Evolutionary conservation across 2,329 filamentous ascomycete species (phyloP).

Genomic region (Neofusicoccum ribis): DNA sequence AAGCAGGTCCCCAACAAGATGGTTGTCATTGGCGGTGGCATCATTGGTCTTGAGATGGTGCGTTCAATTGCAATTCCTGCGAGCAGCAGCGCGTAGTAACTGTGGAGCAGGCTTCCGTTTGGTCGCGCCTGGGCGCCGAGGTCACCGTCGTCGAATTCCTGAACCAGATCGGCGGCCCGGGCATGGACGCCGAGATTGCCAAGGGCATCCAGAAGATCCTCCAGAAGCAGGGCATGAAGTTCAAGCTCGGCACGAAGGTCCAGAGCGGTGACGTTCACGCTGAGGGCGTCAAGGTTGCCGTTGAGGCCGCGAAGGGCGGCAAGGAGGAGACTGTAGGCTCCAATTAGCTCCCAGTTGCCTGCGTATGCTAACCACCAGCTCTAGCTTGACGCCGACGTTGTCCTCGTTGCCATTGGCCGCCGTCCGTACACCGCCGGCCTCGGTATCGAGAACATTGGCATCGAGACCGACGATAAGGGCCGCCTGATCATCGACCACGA

Average conservation of each 20-base stretch:
- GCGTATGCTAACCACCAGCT: conserved; percentile 23
- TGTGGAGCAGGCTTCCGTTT: conserved; percentile 70
- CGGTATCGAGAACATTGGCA: conserved; percentile 88
- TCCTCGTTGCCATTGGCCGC: conserved; percentile 94
- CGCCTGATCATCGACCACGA: conserved; percentile 97
- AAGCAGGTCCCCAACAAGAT: conserved; percentile 92
- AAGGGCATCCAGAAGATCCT: conserved; percentile 92
- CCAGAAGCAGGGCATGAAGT: conserved; percentile 94
- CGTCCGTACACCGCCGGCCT: conserved; percentile 91
- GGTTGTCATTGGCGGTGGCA: conserved; percentile 96
- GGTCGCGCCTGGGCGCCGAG: conserved; percentile 89
- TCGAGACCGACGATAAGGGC: conserved; percentile 89
- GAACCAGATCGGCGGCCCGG: conserved; percentile 92
- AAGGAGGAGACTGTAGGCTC: conserved; percentile 78
- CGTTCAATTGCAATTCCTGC: conserved; percentile 29
- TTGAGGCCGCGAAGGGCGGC: conserved; percentile 93
- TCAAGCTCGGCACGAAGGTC: conserved; percentile 98
- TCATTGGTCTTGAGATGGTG: conserved; percentile 98
- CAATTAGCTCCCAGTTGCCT: conserved; percentile 17
- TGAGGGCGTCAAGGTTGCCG: conserved; percentile 74
- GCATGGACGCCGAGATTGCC: conserved; percentile 93
- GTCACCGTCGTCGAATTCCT: conserved; percentile 98
- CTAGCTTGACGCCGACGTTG: conserved; percentile 88
- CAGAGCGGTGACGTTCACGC: conserved; percentile 77
- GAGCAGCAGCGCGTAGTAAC: conserved; percentile 25